Conservation (phyloP, 2,329 filamentous ascomycete species). For the Penicillium sp. region DNA sequence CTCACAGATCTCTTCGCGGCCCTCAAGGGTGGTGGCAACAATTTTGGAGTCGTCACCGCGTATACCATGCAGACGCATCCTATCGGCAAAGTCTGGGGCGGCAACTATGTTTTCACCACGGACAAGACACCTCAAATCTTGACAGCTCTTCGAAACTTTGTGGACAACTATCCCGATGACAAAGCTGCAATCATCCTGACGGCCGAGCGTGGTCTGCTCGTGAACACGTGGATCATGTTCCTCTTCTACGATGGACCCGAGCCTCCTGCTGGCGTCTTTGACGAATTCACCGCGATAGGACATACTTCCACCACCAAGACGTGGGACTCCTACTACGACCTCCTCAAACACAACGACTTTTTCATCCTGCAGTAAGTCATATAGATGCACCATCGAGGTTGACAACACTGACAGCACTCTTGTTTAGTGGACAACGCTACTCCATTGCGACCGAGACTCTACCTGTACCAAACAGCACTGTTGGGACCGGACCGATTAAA, state of each 20-base stretch:
- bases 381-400: not conserved
- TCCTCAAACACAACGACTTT: conserved; percentile 42
- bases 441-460: conserved; percentile 37
- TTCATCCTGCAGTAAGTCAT: conserved; percentile 24
- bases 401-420: not conserved
- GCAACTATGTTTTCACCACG: conserved; percentile 39
- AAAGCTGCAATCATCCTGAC: conserved; percentile 58
- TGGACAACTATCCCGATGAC: conserved; percentile 49
- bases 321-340: conserved; percentile 42
- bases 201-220: conserved; percentile 41
- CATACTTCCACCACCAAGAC: conserved; percentile 44
- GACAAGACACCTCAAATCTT: conserved; percentile 33
- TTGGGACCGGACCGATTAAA: conserved; percentile 27
- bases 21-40: conserved; percentile 41
- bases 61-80: conserved; percentile 32
- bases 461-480: conserved; percentile 29
- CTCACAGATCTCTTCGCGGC: conserved; percentile 36
- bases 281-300: conserved; percentile 49
- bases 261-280: conserved; percentile 50
- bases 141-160: conserved; percentile 30
- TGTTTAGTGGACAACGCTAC: conserved; percentile 34
- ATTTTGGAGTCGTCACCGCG: conserved; percentile 41
- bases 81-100: conserved; percentile 42
- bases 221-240: conserved; percentile 56
- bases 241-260: conserved; percentile 56